phyloP scores from a whole-genome alignment of 805 yeast genomes.

The Jamesozyma piceae region DNA sequence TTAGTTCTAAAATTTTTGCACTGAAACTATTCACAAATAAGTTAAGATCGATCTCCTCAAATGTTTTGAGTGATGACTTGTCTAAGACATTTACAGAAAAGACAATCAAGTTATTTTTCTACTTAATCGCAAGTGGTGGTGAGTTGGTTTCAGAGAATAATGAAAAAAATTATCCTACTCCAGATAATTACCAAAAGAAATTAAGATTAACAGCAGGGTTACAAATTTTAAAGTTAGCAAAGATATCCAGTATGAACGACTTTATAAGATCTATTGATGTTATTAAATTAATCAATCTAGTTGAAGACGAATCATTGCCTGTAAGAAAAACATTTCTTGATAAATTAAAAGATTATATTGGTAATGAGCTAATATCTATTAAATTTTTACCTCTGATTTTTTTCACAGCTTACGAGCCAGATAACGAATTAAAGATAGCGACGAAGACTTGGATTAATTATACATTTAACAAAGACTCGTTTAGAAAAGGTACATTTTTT shows the following conservation, averaged over 20 bases:
- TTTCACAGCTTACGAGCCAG: slow-evolving; percentile 72
- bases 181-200: slow-evolving; percentile 48
- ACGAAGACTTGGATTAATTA: slow-evolving; percentile 67
- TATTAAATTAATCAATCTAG: slow-evolving; percentile 43
- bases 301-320: slow-evolving; percentile 55
- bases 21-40: slow-evolving; percentile 53
- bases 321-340: slow-evolving; percentile 48
- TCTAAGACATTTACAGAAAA: slow-evolving; percentile 46
- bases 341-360: slow-evolving; percentile 42
- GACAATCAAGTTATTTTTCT: slow-evolving; percentile 54
- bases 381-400: slow-evolving; percentile 59
- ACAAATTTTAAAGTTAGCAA: slow-evolving; percentile 54
- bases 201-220: slow-evolving; percentile 62
- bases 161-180: slow-evolving; percentile 47
- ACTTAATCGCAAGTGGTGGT: slow-evolving; percentile 67
- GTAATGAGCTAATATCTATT: slow-evolving; percentile 47
- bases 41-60: slow-evolving; percentile 33
- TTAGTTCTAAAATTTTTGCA: slow-evolving; percentile 44
- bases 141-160: slow-evolving; percentile 48
- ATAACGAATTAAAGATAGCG: slow-evolving; percentile 37
- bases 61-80: slow-evolving; percentile 30
- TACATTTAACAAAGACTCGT: slow-evolving; percentile 31
- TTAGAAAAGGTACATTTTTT: slow-evolving; percentile 39
- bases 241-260: slow-evolving; percentile 41
- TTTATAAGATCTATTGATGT: slow-evolving; percentile 46